Evolutionary conservation across 2,329 filamentous ascomycete species (phyloP), one percentile per base, ranked within the genome.

Genomic region (Neurospora sp.): DNA sequence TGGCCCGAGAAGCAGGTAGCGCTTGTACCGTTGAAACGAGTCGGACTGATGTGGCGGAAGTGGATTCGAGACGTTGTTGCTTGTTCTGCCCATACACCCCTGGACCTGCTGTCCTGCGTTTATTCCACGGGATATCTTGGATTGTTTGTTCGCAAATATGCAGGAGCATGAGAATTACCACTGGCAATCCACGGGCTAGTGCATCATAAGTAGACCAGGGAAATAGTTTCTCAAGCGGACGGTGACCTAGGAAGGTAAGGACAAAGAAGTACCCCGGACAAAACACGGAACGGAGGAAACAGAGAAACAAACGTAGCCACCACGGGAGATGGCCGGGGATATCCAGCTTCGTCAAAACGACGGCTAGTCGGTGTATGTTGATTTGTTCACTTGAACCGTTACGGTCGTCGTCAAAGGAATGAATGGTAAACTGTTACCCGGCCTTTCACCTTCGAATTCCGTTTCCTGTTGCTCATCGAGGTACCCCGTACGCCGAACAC

Each of bases 81-180:
- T 71, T 68, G 69, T 68, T 62, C 28, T 62, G 10, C 23, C 19
- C 23, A 62, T 36, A 62, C 52, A 62, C 52, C 52, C 52, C 52
- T 62, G 52, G 52, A 33, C 28, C 12, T 62, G 28, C 28, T 62
- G 23, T 36, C 15, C 52, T 17, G 52, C 52, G 52, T 62, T 62
- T 17, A 62, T 62, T 36, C 12, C 52, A 62, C 28, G 52, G 28
- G 15, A 23, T 19, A 68, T 38, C 40, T 39, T 68, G 28, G 67
- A 66, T 70, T 75, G 72, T 73, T 73, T 72, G 71, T 72, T 73
- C 74, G 73, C 74, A 69, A 71, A 73, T 72, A 69, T 72, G 72
- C 74, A 75, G 74, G 69, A 73, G 23, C 52, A 33, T 62, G 28
- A 62, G 23, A 62, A 62, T 62, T 17, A 62, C 23, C 52, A 62